Evolutionary conservation across 2,329 filamentous ascomycete genomes (phyloP).

Genomic region (Talaromyces sp.): DNA sequence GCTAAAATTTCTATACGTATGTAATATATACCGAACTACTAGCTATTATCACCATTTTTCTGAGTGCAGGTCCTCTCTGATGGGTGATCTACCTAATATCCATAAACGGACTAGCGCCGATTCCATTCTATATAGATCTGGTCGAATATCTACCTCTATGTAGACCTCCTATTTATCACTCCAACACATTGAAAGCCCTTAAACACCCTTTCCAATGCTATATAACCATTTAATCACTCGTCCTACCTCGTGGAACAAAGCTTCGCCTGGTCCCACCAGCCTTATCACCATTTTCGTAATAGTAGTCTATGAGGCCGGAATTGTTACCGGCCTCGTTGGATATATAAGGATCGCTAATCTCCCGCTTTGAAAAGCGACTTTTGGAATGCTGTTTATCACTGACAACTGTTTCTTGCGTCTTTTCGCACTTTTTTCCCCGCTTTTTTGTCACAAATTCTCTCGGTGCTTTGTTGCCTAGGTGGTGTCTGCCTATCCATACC

Average conservation of each 20-base stretch:
- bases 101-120: conserved; percentile 11
- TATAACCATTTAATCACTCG: conserved; percentile 1
- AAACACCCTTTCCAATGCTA: neutral
- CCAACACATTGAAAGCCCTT: neutral
- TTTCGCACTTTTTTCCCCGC: neutral
- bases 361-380: conserved; percentile 23
- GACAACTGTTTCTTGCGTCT: neutral
- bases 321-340: conserved; percentile 42
- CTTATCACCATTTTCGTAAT: conserved; percentile 11
- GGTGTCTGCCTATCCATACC: neutral
- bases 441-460: conserved; percentile 19
- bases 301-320: conserved; percentile 36
- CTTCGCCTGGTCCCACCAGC: conserved; percentile 14
- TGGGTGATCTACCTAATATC: neutral
- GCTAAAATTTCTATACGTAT: neutral
- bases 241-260: conserved; percentile 22
- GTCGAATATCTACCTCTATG: neutral
- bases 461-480: conserved; percentile 13
- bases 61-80: neutral
- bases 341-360: conserved; percentile 39
- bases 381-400: conserved; percentile 18
- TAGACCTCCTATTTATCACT: neutral
- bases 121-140: neutral
- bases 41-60: neutral
- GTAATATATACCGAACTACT: neutral